These are phyloP conservation scores for Lablab purpureus DNA, from an alignment of 306 rosid genomes.

Conservation along the genomic window DNA sequence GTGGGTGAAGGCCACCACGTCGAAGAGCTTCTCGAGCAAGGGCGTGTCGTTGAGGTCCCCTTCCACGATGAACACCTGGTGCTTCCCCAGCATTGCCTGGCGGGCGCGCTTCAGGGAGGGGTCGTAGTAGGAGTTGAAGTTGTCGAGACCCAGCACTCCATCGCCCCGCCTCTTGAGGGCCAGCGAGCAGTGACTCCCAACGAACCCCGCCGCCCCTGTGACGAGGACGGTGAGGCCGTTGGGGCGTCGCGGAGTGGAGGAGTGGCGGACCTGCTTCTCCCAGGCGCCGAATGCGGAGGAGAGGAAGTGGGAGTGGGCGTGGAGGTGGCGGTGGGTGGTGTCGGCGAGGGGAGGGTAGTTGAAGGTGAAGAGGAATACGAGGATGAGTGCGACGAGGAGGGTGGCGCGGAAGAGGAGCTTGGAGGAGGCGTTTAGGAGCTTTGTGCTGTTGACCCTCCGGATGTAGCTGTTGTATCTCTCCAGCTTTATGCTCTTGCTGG, in stretches of 20 bases:
- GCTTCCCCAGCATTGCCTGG: constrained; percentile 56
- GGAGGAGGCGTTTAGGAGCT: constrained; percentile 85
- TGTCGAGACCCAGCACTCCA: constrained; percentile 85
- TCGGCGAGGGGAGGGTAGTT: constrained; percentile 74
- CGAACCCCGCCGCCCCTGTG: constrained; percentile 89
- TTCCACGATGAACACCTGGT: constrained; percentile 73
- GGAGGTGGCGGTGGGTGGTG: constrained; percentile 34
- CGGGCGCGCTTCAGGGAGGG: constrained; percentile 82
- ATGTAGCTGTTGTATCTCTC: constrained; percentile 94
- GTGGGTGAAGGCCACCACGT: constrained; percentile 86
- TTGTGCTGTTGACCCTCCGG: constrained; percentile 82
- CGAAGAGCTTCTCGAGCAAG: constrained; percentile 74
- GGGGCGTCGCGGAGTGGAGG: constrained; percentile 73
- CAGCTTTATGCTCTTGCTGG: constrained; percentile 83
- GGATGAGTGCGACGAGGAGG: constrained; percentile 66
- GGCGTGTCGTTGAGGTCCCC: constrained; percentile 84
- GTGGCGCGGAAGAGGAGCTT: constrained; percentile 91
- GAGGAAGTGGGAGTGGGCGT: constrained; percentile 58
- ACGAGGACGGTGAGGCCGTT: constrained; percentile 79
- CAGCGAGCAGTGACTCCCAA: constrained; percentile 80
- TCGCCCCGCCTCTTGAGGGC: constrained; percentile 92
- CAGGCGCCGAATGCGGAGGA: constrained; percentile 77
- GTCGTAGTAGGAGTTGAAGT: constrained; percentile 87
- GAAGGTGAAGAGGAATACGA: constrained; percentile 79
- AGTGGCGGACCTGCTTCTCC: constrained; percentile 86